A percentile compares a stretch with the other conserved stretches of the same genome.
These are phyloP conservation scores for Podosphaera xanthii DNA, from an alignment of 2,329 filamentous ascomycete genomes.

Conservation along the genomic window DNA sequence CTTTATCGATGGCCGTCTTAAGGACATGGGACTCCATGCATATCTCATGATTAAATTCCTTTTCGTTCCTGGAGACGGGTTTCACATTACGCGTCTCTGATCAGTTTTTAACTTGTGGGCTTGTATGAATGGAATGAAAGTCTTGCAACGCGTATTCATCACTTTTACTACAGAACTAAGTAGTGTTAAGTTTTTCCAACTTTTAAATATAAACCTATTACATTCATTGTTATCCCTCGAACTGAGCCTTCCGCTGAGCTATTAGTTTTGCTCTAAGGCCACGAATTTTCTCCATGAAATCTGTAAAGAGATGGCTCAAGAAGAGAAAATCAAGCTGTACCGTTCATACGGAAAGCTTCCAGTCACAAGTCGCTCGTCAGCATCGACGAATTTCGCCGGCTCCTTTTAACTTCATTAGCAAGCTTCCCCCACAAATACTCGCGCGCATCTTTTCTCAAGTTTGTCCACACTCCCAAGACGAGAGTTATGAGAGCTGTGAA, in stretches of 20 bases:
- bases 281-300: background rate
- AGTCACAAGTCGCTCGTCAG: background rate
- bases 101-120: too few species aligned
- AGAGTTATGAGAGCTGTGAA: conserved; percentile 63
- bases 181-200: too few species aligned
- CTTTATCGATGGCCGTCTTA: too few species aligned
- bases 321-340: background rate
- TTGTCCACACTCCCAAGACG: conserved; percentile 61
- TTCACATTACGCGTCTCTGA: too few species aligned
- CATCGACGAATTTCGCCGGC: background rate
- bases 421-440: conserved; percentile 46
- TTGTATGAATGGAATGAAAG: too few species aligned
- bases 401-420: conserved; percentile 3
- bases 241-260: background rate
- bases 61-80: too few species aligned
- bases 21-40: too few species aligned
- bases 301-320: background rate
- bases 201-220: too few species aligned
- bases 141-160: too few species aligned
- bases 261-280: background rate
- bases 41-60: too few species aligned
- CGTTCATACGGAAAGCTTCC: background rate
- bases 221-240: background rate
- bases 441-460: conserved; percentile 58
- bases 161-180: too few species aligned